phyloP scores from a whole-genome alignment of 768 basidiomycete species.

The Termitomyces sp. region DNA sequence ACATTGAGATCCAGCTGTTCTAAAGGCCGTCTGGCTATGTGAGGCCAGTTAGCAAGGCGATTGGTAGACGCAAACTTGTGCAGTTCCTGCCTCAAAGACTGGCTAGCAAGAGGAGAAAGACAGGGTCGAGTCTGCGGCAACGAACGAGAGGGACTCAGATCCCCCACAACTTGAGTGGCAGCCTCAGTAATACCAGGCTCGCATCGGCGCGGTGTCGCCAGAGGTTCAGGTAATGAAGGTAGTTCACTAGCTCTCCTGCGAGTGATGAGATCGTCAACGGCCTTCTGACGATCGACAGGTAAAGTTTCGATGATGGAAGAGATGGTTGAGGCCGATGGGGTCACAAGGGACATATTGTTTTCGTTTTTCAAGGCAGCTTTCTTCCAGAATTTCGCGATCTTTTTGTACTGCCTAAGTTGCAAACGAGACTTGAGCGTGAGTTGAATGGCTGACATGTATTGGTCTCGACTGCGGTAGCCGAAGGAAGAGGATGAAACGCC shows the following conservation, averaged over 20 bases:
- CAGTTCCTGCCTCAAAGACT: constrained; percentile 22
- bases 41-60: constrained; percentile 11
- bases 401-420: constrained; percentile 45
- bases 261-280: constrained; percentile 35
- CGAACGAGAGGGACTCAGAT: constrained; percentile 16
- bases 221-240: constrained; percentile 8
- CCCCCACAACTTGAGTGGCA: not conserved
- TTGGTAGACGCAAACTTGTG: constrained; percentile 4
- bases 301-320: constrained; percentile 33
- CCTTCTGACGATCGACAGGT: constrained; percentile 32
- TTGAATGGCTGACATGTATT: constrained; percentile 44
- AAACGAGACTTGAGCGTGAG: constrained; percentile 40
- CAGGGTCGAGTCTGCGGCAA: constrained; percentile 13
- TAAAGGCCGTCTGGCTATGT: constrained; percentile 4
- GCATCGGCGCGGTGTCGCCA: not conserved
- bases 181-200: not conserved
- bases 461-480: constrained; percentile 32
- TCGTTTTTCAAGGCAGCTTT: constrained; percentile 30
- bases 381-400: constrained; percentile 42
- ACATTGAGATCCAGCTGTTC: constrained; percentile 10
- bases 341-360: constrained; percentile 24
- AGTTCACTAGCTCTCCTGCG: constrained; percentile 5
- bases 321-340: constrained; percentile 36
- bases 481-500: constrained; percentile 13
- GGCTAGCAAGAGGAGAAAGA: constrained; percentile 25